phyloP scores from a whole-genome alignment of 345 rosid species.

The Schrenkiella parvula region DNA sequence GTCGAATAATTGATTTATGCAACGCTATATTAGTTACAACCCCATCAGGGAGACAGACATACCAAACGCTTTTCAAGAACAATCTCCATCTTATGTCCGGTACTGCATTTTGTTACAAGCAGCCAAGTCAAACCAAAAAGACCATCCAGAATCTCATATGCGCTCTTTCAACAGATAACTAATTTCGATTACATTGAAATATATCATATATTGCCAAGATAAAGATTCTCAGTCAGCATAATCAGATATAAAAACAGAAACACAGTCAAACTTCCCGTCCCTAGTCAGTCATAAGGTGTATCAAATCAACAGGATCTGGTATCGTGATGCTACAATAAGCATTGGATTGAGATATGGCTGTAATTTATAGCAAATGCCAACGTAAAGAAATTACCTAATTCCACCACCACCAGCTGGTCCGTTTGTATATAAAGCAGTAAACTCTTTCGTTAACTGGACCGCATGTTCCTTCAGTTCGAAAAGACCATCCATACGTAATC shows the following conservation, averaged over 20 bases:
- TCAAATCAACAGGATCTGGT: not conserved
- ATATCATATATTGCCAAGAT: not conserved
- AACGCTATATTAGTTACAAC: not conserved
- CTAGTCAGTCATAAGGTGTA: not conserved
- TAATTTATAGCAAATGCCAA: not conserved
- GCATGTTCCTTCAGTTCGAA: constrained; percentile 72
- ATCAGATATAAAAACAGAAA: not conserved
- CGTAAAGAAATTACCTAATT: constrained; percentile 52
- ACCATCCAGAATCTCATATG: not conserved
- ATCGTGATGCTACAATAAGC: not conserved
- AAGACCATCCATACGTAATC: constrained; percentile 86
- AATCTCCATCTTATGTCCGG: constrained; percentile 75
- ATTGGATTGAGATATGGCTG: not conserved
- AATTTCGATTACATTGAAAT: not conserved
- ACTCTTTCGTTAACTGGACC: constrained; percentile 55
- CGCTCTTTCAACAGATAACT: not conserved
- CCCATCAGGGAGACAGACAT: not conserved
- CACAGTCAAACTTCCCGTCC: not conserved
- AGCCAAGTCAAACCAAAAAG: constrained; percentile 8
- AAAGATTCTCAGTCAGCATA: not conserved
- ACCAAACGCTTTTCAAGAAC: constrained; percentile 71
- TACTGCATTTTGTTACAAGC: constrained; percentile 51
- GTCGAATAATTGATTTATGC: not conserved
- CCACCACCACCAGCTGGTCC: constrained; percentile 99
- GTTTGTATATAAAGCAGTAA: constrained; percentile 80